Base-by-base conservation (phyloP, 148 eudicot species). In the Vaccinium darrowii region DNA sequence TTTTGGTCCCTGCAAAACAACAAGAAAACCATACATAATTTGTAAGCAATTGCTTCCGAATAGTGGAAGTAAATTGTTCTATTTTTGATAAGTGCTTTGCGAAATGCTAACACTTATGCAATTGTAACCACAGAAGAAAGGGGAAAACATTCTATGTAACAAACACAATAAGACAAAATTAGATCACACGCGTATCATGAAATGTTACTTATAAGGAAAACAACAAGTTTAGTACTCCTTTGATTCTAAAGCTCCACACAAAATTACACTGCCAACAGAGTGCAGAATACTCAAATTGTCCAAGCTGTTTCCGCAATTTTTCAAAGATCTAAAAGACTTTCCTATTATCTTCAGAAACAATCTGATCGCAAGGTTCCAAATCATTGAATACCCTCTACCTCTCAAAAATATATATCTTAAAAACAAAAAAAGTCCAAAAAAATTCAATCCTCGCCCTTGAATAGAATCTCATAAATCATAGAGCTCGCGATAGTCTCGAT, bases 1-100 rank as follows among this genome's bases (percentile, higher is more conserved):
- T 88, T 76, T 10, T 83, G 67, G 19, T 88, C 90, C 89, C 93
- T 91, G 87, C 88, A 86, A 81, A 90, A 54, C 50, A 81, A 57
- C 7, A 36, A 27, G 15, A 56, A 16, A 80, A 79, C 9, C 50
- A 30, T 80, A 57, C 62, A 25, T 78, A 23, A 27, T 53, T 52
- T 14, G 19, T 79, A 52, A 53, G 19, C 19, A 53, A 30, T 79
- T 0, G 30, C 62, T 79, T 79, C 18, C 5, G 21, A 78, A 78
- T 14, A 23, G 43, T 8, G 39, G 14, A 53, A 56, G 65, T 25
- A 39, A 73, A 36, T 14, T 36, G 50, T 30, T 27, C 19, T 72
- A 72, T 4, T 72, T 12, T 33, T 33, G 5, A 72, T 30, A 15
- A 33, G 49, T 27, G 19, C 76, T 33, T 72, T 33, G 33, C 6